Base-by-base conservation (phyloP, 2,329 filamentous ascomycete genomes). In the Cercospora berteroae region DNA sequence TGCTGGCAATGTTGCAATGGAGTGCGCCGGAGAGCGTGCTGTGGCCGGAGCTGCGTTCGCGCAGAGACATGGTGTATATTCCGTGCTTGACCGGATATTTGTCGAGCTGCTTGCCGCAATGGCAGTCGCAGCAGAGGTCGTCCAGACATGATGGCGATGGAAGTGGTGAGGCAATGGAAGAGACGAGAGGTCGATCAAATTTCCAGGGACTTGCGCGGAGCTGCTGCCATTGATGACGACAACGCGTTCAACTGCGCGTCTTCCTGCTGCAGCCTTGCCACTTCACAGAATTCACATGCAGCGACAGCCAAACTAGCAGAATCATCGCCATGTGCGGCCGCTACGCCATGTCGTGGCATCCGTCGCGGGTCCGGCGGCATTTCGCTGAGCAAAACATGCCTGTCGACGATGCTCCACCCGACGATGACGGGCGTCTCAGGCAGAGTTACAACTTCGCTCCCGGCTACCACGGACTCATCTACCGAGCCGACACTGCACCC, bases 391-490 rank as follows among this genome's bases (percentile, higher is more conserved):
- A 93, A 73, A 84, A 89, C 69, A 91, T 96, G 87, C 86, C 85
- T 2, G 88, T 92, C 2, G 74, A 75, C 13, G 87, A 93, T 65
- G 88, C 86, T 0, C 91, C 92, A 0, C 85, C 86, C 4, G 92
- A 96, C 73, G 88, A 93, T 23, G 92, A 96, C 72, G 87, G 92
- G 18, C 86, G 82, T 57, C 81, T 88, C 36, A 87, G 91, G 42
- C 90, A 92, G 76, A 93, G 87, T 39, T 97, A 96, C 81, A 98
- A 98, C 78, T 96, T 99, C 77, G 93, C 94, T 0, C 95, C 95
- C 0, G 91, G 94, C 0, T 91, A 93, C 69, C 85, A 90, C 75
- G 94, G 95, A 36, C 83, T 95, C 25, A 91, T 98, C 27, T 97
- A 96, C 77, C 88, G 93, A 67, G 92, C 92, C 36, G 88, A 93